phyloP scores from a whole-genome alignment of 768 basidiomycete species.

The Terana coerulea region DNA sequence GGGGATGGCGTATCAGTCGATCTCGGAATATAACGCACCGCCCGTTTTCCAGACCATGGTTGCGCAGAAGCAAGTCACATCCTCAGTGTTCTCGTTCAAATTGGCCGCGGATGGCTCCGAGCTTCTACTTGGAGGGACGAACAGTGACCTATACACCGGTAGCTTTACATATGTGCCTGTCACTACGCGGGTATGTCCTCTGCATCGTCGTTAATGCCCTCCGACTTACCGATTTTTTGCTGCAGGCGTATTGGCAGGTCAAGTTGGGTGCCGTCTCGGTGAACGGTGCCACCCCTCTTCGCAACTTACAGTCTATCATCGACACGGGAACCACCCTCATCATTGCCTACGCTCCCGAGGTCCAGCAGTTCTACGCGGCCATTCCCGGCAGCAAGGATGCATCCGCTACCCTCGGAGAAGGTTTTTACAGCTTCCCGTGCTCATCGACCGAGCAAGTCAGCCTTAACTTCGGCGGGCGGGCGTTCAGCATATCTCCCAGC shows the following conservation, averaged over 20 bases:
- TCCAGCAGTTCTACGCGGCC: conserved; percentile 13
- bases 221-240: conserved; percentile 10
- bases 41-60: conserved; percentile 30
- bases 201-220: background rate
- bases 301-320: conserved; percentile 25
- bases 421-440: conserved; percentile 37
- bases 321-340: conserved; percentile 36
- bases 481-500: conserved; percentile 32
- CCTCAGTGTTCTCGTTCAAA: conserved; percentile 35
- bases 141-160: conserved; percentile 35
- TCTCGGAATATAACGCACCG: conserved; percentile 22
- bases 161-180: conserved; percentile 31
- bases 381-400: background rate
- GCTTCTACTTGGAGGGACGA: conserved; percentile 37
- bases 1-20: conserved; percentile 29
- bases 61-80: conserved; percentile 14
- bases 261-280: conserved; percentile 27
- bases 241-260: conserved; percentile 36
- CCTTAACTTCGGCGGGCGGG: conserved; percentile 35
- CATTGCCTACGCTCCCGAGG: conserved; percentile 23
- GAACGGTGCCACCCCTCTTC: conserved; percentile 18
- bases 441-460: conserved; percentile 24
- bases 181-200: conserved; percentile 16
- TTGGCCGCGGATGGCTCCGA: conserved; percentile 34
- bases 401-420: conserved; percentile 5